phyloP scores from a whole-genome alignment of 2,329 filamentous ascomycete genomes.

The Fusarium lateritium region DNA sequence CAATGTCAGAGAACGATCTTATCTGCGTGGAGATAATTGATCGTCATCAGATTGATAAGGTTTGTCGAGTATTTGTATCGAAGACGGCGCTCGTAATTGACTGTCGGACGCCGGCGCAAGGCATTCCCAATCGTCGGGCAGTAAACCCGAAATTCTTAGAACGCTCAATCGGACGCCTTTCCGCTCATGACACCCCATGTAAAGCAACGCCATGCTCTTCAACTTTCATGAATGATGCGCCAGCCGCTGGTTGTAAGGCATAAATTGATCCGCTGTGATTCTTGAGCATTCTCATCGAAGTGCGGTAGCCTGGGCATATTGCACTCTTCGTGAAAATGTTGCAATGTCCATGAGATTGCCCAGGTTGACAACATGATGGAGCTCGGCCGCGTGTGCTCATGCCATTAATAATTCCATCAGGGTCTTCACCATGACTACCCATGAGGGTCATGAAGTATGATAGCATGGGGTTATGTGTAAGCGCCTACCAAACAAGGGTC shows the following conservation, averaged over 20 bases:
- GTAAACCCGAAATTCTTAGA: background rate
- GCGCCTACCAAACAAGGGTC: conserved; percentile 8
- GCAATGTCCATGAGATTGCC: background rate
- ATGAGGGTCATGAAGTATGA: conserved; percentile 18
- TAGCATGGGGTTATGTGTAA: conserved; percentile 19
- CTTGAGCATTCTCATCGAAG: background rate
- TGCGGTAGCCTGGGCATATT: background rate
- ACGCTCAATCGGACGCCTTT: background rate
- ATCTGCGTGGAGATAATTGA: conserved; percentile 24
- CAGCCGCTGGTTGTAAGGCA: background rate
- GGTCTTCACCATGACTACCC: conserved; percentile 14
- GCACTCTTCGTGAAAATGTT: conserved; percentile 2
- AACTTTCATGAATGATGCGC: background rate
- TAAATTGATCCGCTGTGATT: background rate
- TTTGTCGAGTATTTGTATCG: background rate
- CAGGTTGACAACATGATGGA: conserved; percentile 3
- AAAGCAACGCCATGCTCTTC: background rate
- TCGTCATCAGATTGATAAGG: conserved; percentile 42
- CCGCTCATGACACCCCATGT: background rate
- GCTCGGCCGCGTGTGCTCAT: conserved; percentile 24
- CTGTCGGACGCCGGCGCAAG: too few relatives aligned
- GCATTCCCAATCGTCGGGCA: background rate
- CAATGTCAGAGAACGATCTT: conserved; percentile 31
- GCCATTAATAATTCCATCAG: conserved; percentile 18
- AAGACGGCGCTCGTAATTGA: background rate